phyloP scores from a whole-genome alignment of 2,329 filamentous ascomycete species.

The Alternaria sp. region DNA sequence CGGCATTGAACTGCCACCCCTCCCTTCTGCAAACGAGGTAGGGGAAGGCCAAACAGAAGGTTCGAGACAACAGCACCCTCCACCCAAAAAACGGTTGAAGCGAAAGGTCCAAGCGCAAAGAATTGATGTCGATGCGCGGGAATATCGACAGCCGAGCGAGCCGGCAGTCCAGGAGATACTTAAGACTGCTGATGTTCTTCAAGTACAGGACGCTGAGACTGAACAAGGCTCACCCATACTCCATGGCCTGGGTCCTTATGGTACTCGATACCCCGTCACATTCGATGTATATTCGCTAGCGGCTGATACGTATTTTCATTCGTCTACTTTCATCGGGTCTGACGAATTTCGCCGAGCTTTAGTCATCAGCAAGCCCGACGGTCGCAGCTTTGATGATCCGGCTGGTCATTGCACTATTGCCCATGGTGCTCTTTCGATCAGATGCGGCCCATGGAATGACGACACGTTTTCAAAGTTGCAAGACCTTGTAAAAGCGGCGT shows the following conservation, averaged over 20 bases:
- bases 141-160: conserved; percentile 57
- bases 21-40: conserved; percentile 29
- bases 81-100: conserved; percentile 32
- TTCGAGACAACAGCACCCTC: background rate
- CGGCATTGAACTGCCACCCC: conserved; percentile 29
- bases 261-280: conserved; percentile 60
- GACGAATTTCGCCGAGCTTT: conserved; percentile 62
- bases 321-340: conserved; percentile 66
- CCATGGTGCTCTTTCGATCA: conserved; percentile 45
- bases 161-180: conserved; percentile 36
- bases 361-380: conserved; percentile 2
- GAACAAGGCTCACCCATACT: conserved; percentile 26
- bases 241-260: conserved; percentile 59
- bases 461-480: conserved; percentile 56
- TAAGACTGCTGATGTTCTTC: background rate
- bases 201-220: conserved; percentile 11
- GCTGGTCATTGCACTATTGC: conserved; percentile 52
- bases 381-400: conserved; percentile 55
- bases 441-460: conserved; percentile 66
- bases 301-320: conserved; percentile 64
- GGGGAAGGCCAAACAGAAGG: conserved; percentile 16
- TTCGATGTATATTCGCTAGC: conserved; percentile 63
- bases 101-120: conserved; percentile 55
- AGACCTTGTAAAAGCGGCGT: conserved; percentile 21
- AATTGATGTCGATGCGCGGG: conserved; percentile 56